phyloP scores from a whole-genome alignment of 805 yeast genomes.

The Hanseniaspora jakobsenii region DNA sequence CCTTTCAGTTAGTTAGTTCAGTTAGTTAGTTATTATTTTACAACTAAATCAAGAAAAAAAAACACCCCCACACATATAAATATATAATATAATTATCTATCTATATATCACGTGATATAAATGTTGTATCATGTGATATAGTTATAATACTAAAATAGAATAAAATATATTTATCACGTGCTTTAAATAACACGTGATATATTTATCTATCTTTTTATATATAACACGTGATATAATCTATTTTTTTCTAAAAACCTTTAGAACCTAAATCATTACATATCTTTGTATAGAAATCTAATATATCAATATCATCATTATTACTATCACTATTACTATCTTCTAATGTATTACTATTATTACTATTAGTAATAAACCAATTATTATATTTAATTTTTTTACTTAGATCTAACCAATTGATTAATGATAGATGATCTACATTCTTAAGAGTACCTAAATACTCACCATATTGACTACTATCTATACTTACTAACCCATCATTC shows the following conservation, averaged over 20 bases:
- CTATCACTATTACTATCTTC: constrained; percentile 24
- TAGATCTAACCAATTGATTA: constrained; percentile 63
- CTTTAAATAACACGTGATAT: too few relatives aligned
- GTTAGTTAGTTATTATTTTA: too few relatives aligned
- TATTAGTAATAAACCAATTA: constrained; percentile 20
- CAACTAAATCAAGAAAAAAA: too few relatives aligned
- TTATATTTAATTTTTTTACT: constrained; percentile 30
- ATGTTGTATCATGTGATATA: too few relatives aligned
- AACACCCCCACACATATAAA: too few relatives aligned
- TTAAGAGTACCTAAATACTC: constrained; percentile 64
- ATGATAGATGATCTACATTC: constrained; percentile 72
- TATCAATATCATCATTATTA: constrained; percentile 38
- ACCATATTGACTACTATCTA: constrained; percentile 74
- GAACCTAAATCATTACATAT: constrained; percentile 51
- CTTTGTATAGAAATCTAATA: constrained; percentile 56
- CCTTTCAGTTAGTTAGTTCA: too few relatives aligned
- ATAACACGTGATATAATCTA: too few relatives aligned
- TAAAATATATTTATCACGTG: too few relatives aligned
- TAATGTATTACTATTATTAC: constrained; percentile 21
- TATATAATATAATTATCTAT: too few relatives aligned
- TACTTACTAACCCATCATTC: constrained; percentile 81
- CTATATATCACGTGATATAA: too few relatives aligned
- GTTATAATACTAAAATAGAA: too few relatives aligned
- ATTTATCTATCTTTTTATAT: too few relatives aligned
- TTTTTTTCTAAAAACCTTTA: constrained; percentile 36